These are phyloP conservation scores for Rhynchosporium agropyri DNA, from an alignment of 2,329 filamentous ascomycete species.

Conservation along the genomic window DNA sequence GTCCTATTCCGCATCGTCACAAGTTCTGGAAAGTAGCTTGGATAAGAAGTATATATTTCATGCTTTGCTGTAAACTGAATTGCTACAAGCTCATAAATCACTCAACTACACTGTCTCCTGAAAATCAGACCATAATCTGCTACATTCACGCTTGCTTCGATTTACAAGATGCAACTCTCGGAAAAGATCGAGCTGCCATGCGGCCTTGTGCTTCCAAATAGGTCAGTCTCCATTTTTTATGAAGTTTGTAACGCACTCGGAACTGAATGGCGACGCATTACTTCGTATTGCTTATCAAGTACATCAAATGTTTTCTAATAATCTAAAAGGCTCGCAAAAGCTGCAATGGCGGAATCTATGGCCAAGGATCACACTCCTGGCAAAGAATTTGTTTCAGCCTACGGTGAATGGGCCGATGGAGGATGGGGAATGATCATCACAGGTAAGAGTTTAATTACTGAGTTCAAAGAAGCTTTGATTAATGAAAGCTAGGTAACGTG, in stretches of 20 bases:
- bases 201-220: conserved; percentile 58
- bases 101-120: too few relatives aligned
- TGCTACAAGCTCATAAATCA: background rate
- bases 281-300: background rate
- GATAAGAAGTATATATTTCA: background rate
- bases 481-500: conserved; percentile 46
- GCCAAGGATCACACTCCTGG: conserved; percentile 49
- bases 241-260: background rate
- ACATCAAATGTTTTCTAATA: background rate
- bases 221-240: conserved; percentile 33
- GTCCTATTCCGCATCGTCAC: too few relatives aligned
- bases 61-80: too few relatives aligned
- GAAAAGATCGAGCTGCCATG: conserved; percentile 45
- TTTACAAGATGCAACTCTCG: conserved; percentile 27
- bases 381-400: conserved; percentile 48
- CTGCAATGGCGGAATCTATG: conserved; percentile 54
- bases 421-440: conserved; percentile 58
- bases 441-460: conserved; percentile 34
- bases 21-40: background rate
- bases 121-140: background rate
- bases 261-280: too few relatives aligned
- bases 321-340: conserved; percentile 40
- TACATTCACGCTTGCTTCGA: background rate
- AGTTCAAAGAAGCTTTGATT: background rate
- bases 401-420: conserved; percentile 56